Evolutionary conservation across 768 basidiomycete species (phyloP), one percentile per base, ranked within the genome.

Genomic region (Tricholoma sp.): DNA sequence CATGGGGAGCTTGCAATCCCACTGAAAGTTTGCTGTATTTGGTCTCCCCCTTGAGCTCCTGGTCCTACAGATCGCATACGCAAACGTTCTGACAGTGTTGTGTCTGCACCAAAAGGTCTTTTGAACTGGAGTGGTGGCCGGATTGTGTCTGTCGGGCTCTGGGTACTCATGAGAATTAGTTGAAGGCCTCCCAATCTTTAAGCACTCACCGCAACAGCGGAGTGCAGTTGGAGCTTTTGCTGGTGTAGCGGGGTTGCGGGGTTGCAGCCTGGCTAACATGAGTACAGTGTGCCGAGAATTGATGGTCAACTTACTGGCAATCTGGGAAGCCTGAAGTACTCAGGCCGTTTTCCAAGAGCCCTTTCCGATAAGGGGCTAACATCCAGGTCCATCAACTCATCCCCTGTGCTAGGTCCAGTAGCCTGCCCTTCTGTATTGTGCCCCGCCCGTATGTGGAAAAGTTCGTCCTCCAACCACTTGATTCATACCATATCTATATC

Each of bases 41-140:
- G 47, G 47, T 6, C 22, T 31, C 21, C 24, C 12, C 47, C 29
- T 24, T 50, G 47, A 27, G 47, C 22, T 24, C 24, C 24, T 50
- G 29, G 47, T 24, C 24, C 12, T 10, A 27, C 21, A 31, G 47
- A 27, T 27, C 24, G 21, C 47, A 50, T 50, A 31, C 11, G 22
- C 47, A 50, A 31, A 31, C 21, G 47, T 14, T 27, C 47, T 12
- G 47, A 14, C 29, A 50, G n/a, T 14, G 22, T 24, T 14, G 47
- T 50, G 29, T 50, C 47, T n/a, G n/a, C n/a, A n/a, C n/a, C n/a
- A n/a, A n/a, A n/a, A 50, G 47, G 47, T 31, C 47, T 50, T 24
- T 24, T 27, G 47, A 50, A 50, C 4, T 31, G 47, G 24, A 50
- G 22, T 4, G 47, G 47, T 24, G 47, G 21, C 29, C 24, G 12